Base-by-base conservation (phyloP, 805 yeast genomes). In the Starmerella bombicola region DNA sequence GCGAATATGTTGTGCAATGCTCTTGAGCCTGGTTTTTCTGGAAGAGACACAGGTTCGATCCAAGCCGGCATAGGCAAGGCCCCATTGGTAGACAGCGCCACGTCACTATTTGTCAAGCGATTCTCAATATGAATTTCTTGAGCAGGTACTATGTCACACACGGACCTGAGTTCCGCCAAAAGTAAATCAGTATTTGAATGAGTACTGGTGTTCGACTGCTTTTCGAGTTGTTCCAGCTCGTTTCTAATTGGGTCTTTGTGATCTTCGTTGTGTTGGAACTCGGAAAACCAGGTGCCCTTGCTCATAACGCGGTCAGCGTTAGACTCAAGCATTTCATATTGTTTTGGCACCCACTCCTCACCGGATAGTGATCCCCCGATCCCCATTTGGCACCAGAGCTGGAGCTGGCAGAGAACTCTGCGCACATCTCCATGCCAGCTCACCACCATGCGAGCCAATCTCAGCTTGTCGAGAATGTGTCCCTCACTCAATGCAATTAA, bases 371-470 rank as follows among this genome's bases (percentile, higher is more conserved):
- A 42, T 15, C 59, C 59, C 1, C 61, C 60, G 3, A 60, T 30
- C 4, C 62, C 62, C 53, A 55, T 51, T 35, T 60, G 64, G 29
- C 63, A 59, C 60, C 60, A 58, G 33, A 58, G 55, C 41, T 61
- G 64, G 9, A 59, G 42, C 10, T 53, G 50, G 26, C 46, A 42
- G 13, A 60, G 47, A 2, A 51, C 39, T n/a, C 37, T 35, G 8
- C 62, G 49, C n/a, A 60, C 20, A 39, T 64, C 67, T 13, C 53
- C 45, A 3, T 45, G 19, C 26, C 38, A 22, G 10, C 17, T 25
- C 3, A 43, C 44, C 3, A 51, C 49, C 1, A 60, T 34, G 2
- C 33, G 18, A 1, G 42, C 45, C 6, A 64, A 43, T 2, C 31
- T 40, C 2, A 28, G 16, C 19, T 44, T 42, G 3, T 45, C 46